phyloP scores from a whole-genome alignment of 306 rosid species.

The Trichosanthes cucumerina region DNA sequence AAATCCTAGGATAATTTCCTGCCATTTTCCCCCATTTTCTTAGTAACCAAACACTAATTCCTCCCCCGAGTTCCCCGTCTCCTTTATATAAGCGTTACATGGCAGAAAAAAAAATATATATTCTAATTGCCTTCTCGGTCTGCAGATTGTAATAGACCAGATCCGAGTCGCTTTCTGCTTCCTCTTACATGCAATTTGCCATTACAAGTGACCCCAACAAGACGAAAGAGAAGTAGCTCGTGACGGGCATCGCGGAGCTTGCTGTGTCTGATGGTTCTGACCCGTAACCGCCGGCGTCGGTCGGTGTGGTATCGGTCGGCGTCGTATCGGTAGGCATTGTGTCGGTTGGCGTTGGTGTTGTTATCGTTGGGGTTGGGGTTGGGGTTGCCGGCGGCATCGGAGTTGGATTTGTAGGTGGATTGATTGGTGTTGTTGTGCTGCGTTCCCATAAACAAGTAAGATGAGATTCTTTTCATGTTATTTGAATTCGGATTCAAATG shows the following conservation, averaged over 20 bases:
- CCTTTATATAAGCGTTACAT: background rate
- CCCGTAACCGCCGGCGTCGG: conserved; percentile 49
- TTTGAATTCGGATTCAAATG: background rate
- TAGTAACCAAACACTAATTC: background rate
- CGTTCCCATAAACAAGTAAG: background rate
- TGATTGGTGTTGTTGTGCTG: conserved; percentile 7
- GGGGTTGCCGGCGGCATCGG: conserved; percentile 11
- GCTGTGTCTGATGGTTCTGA: conserved; percentile 60
- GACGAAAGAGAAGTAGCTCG: conserved; percentile 18
- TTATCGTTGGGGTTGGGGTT: background rate
- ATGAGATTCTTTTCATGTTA: background rate
- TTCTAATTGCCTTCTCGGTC: background rate
- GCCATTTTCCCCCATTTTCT: background rate
- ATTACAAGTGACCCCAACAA: background rate
- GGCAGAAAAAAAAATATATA: background rate
- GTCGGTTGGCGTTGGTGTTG: conserved; percentile 4
- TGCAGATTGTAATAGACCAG: background rate
- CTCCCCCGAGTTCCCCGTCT: background rate
- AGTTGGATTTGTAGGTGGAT: conserved; percentile 14
- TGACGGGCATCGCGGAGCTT: conserved; percentile 32
- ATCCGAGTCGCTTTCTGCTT: background rate
- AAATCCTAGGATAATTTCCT: background rate
- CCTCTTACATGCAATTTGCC: background rate
- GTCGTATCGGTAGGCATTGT: conserved; percentile 19
- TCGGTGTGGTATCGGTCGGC: conserved; percentile 27